A percentile compares a stretch with the other conserved stretches of the same genome.
phyloP scores from a whole-genome alignment of 805 yeast genomes.

The Saturnispora sanitii region DNA sequence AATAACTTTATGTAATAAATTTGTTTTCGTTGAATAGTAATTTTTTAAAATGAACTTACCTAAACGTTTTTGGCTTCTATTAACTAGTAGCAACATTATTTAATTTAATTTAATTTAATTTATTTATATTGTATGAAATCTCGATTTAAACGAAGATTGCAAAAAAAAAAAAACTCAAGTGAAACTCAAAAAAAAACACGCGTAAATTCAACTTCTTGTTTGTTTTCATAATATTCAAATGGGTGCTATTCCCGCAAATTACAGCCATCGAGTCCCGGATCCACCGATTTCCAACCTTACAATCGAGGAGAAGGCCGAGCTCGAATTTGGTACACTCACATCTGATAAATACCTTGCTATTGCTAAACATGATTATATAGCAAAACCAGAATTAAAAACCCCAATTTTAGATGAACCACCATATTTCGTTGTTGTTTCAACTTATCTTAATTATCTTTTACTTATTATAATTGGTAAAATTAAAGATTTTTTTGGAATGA shows the following conservation, averaged over 20 bases:
- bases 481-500: constrained; percentile 77
- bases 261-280: constrained; percentile 22
- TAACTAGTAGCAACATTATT: too few species aligned
- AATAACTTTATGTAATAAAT: not conserved
- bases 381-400: constrained; percentile 47
- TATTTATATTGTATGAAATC: too few species aligned
- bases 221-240: not conserved
- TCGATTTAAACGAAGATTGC: too few species aligned
- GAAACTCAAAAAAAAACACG: too few species aligned
- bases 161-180: too few species aligned
- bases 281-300: constrained; percentile 25
- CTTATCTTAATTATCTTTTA: constrained; percentile 77
- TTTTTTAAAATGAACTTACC: too few species aligned
- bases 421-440: constrained; percentile 62
- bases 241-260: constrained; percentile 5
- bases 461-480: constrained; percentile 84
- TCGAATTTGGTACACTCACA: constrained; percentile 67
- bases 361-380: constrained; percentile 39
- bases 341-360: constrained; percentile 55
- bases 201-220: not conserved
- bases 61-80: too few species aligned
- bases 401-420: constrained; percentile 80
- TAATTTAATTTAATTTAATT: too few species aligned
- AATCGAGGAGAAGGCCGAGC: constrained; percentile 35
- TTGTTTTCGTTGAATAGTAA: not conserved